A percentile compares a stretch with the other conserved stretches of the same genome.
Conservation (phyloP, 805 yeast species). For the Wickerhamiella domercqiae region DNA sequence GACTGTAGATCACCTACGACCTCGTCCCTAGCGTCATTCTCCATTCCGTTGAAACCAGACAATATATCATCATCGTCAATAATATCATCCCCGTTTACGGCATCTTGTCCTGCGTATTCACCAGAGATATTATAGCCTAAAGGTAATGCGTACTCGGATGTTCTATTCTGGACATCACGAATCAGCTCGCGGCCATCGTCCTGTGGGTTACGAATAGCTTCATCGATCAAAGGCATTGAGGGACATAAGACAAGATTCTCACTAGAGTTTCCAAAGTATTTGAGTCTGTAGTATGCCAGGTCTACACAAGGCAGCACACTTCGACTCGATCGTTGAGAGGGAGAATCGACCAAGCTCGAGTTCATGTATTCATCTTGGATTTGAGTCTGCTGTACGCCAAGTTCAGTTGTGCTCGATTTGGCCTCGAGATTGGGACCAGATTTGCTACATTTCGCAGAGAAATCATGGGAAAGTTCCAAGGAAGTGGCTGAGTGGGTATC, state of each 20-base stretch:
- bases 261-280: not conserved
- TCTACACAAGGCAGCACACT: not conserved
- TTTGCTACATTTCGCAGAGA: too few species aligned
- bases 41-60: not conserved
- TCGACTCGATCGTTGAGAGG: too few species aligned
- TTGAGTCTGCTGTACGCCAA: too few species aligned
- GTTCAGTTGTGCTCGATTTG: too few species aligned
- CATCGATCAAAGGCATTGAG: not conserved
- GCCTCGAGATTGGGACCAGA: too few species aligned
- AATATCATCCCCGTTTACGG: not conserved
- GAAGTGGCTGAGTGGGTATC: too few species aligned
- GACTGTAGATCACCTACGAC: slow-evolving; percentile 15
- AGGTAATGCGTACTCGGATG: not conserved
- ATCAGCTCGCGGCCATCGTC: not conserved
- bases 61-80: not conserved
- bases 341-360: too few species aligned
- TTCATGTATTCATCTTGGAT: too few species aligned
- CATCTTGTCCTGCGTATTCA: slow-evolving; percentile 27
- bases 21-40: slow-evolving; percentile 5
- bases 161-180: not conserved
- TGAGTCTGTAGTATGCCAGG: not conserved
- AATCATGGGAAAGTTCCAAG: too few species aligned
- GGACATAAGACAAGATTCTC: not conserved
- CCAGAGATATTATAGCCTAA: slow-evolving; percentile 4
- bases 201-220: not conserved